Conservation (phyloP, 2,329 filamentous ascomycete species). For the Emmonsia crescens region DNA sequence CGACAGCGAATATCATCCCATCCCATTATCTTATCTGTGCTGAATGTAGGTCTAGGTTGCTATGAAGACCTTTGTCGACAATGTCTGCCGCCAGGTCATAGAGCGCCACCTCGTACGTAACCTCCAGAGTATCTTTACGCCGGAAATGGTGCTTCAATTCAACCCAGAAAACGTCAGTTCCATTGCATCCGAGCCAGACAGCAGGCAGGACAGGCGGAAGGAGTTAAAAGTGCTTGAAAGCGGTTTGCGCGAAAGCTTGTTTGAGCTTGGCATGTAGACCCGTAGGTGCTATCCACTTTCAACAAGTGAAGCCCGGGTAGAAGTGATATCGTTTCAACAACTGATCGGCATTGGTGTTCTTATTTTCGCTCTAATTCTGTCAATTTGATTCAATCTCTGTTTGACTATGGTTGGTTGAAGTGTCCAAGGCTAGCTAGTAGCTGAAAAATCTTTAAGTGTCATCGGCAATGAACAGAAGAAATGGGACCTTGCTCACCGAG, state of each 20-base stretch:
- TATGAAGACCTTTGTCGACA: conserved; percentile 20
- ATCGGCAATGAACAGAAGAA: no score
- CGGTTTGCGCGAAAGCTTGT: not conserved
- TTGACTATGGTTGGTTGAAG: no score
- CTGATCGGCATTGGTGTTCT: no score
- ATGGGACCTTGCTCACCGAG: no score
- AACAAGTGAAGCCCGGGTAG: no score
- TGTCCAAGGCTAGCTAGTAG: no score
- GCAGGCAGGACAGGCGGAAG: not conserved
- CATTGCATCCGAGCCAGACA: not conserved
- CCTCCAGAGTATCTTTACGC: conserved; percentile 5
- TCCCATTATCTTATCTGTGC: not conserved
- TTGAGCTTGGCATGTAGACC: not conserved
- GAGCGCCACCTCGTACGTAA: conserved; percentile 14
- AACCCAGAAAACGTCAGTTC: not conserved
- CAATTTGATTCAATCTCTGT: no score
- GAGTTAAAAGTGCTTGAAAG: not conserved
- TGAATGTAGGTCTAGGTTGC: conserved; percentile 14
- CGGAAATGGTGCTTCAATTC: not conserved
- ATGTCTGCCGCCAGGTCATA: conserved; percentile 19
- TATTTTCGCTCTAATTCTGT: no score
- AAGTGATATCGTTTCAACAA: no score
- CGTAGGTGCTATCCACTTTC: not conserved
- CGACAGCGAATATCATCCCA: no score
- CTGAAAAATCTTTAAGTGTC: no score